Conservation (phyloP, 2,329 filamentous ascomycete genomes). For the Xylaria sp. region DNA sequence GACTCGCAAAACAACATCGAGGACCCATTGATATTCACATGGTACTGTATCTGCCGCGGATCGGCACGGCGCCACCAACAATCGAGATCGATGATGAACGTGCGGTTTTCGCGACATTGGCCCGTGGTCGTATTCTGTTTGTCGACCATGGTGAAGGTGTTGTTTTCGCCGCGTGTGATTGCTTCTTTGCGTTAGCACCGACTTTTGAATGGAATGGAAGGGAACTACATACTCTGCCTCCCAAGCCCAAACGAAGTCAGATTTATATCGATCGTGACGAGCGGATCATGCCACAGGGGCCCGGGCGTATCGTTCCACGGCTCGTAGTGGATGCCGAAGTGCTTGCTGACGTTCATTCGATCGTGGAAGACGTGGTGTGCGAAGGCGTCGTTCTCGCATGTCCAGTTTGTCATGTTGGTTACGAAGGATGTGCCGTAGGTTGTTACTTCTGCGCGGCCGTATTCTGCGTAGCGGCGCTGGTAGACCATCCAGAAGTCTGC, state of each 20-base stretch:
- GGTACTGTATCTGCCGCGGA: not conserved
- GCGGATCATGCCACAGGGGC: constrained; percentile 9
- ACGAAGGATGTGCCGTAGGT: constrained; percentile 5
- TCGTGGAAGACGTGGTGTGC: constrained; percentile 3
- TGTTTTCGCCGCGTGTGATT: not conserved
- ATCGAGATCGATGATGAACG: constrained; percentile 5
- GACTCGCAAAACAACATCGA: constrained; percentile 15
- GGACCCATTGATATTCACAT: constrained; percentile 10
- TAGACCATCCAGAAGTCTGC: constrained; percentile 14
- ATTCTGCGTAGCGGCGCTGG: constrained; percentile 5
- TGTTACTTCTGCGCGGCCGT: not conserved
- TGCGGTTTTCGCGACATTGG: constrained; percentile 7
- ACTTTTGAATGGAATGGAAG: not conserved
- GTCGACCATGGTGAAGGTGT: constrained; percentile 2
- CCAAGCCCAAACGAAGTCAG: not conserved
- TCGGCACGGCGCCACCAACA: constrained; percentile 6
- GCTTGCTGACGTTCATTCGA: not conserved
- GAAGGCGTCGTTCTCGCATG: constrained; percentile 4
- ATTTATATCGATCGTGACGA: constrained; percentile 1
- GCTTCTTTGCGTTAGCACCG: not conserved
- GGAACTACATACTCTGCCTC: not conserved
- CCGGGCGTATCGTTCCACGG: not conserved
- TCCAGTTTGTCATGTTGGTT: not conserved
- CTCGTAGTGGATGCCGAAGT: not conserved
- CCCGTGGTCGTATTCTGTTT: not conserved